These are phyloP conservation scores for Agapanthus africanus DNA, from an alignment of 106 monocot genomes.

Conservation along the genomic window DNA sequence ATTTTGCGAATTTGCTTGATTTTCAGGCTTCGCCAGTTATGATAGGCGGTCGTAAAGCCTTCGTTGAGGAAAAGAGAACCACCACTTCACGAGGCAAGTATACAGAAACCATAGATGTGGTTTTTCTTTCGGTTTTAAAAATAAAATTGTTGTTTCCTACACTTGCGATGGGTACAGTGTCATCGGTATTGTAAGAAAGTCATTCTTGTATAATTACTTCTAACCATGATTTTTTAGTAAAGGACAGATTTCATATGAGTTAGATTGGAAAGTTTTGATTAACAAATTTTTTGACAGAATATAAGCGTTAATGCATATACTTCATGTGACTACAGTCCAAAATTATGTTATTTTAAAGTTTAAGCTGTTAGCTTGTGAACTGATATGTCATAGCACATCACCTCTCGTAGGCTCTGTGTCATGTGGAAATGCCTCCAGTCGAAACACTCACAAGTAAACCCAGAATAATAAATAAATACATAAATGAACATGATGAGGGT, in stretches of 20 bases:
- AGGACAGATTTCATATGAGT: background rate
- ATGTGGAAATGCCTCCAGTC: too few relatives aligned
- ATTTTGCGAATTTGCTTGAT: background rate
- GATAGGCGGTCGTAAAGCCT: conserved; percentile 68
- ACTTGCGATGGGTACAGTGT: background rate
- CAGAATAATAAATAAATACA: too few relatives aligned
- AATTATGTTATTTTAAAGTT: too few relatives aligned
- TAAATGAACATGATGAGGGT: too few relatives aligned
- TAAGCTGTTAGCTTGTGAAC: too few relatives aligned
- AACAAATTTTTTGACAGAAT: too few relatives aligned
- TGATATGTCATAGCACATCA: too few relatives aligned
- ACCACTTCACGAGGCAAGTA: conserved; percentile 15
- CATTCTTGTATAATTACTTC: background rate
- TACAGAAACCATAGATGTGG: background rate
- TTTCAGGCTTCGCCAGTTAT: conserved; percentile 77
- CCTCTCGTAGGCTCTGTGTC: too few relatives aligned
- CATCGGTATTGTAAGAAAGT: background rate
- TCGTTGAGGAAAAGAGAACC: conserved; percentile 77
- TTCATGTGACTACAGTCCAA: too few relatives aligned
- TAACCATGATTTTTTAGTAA: background rate
- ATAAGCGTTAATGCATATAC: too few relatives aligned
- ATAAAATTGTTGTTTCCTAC: too few relatives aligned
- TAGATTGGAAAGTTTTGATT: background rate
- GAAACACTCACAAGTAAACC: too few relatives aligned
- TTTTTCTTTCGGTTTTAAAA: background rate